Evolutionary conservation across 1,284 basidiomycete species (phyloP).

Genomic region (Somion occarium): DNA sequence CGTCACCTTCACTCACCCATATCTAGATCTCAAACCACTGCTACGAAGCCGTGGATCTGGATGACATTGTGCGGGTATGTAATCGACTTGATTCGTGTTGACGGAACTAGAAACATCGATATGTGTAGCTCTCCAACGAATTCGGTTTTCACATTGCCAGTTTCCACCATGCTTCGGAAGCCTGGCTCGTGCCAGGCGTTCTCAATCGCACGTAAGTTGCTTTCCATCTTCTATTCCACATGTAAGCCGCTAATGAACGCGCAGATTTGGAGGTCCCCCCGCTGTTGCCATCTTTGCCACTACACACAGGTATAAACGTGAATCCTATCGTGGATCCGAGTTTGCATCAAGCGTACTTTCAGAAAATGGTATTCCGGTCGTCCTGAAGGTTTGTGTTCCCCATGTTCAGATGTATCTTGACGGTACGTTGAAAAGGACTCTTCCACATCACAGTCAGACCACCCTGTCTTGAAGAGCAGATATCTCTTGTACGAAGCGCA

Average conservation of each 20-base stretch:
- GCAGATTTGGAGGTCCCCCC: slow-evolving; percentile 42
- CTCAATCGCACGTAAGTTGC: slow-evolving; percentile 65
- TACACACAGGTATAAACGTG: slow-evolving; percentile 66
- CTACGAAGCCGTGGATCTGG: slow-evolving; percentile 34
- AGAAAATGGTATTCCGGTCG: slow-evolving; percentile 71
- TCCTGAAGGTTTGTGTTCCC: slow-evolving; percentile 57
- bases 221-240: slow-evolving; percentile 14
- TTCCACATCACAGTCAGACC: slow-evolving; percentile 50
- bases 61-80: slow-evolving; percentile 63
- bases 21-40: slow-evolving; percentile 77
- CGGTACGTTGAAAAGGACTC: not conserved
- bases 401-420: too few species aligned
- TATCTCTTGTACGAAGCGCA: slow-evolving; percentile 83
- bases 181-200: slow-evolving; percentile 78
- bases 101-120: not conserved
- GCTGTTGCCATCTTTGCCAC: slow-evolving; percentile 79
- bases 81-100: not conserved
- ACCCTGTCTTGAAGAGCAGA: slow-evolving; percentile 71
- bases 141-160: slow-evolving; percentile 80
- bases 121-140: slow-evolving; percentile 57
- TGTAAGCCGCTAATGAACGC: slow-evolving; percentile 12
- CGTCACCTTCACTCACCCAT: too few species aligned
- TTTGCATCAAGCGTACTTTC: slow-evolving; percentile 79
- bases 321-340: slow-evolving; percentile 81
- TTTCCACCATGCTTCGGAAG: slow-evolving; percentile 85